Evolutionary conservation across 768 basidiomycete genomes (phyloP).

Genomic region (Lactarius akahatsu): DNA sequence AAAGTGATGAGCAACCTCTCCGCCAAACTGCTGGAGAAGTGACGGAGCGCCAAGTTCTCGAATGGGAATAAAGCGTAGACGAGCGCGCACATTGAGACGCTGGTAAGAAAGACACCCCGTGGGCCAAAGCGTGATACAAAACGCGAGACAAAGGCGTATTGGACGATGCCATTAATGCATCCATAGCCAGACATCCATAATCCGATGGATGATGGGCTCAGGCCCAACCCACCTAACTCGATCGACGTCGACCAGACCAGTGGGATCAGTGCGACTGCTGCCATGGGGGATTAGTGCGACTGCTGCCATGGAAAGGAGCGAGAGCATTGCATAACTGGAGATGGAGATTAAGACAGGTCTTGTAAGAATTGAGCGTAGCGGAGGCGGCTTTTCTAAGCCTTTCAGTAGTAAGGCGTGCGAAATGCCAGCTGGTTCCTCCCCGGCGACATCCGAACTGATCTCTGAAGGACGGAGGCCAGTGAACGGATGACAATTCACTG

Average conservation of each 20-base stretch:
- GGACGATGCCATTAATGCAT: conserved; percentile 39
- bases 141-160: conserved; percentile 39
- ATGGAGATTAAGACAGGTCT: conserved; percentile 41
- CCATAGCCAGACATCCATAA: conserved; percentile 39
- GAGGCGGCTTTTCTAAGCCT: conserved; percentile 14
- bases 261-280: conserved; percentile 42
- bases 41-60: not conserved
- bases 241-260: conserved; percentile 43
- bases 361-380: conserved; percentile 35
- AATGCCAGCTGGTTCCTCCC: not conserved
- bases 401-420: not conserved
- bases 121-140: conserved; percentile 39
- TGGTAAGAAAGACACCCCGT: conserved; percentile 35
- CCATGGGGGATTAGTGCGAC: too few species aligned
- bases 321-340: conserved; percentile 44
- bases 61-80: conserved; percentile 35
- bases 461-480: not conserved
- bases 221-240: conserved; percentile 33
- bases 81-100: conserved; percentile 31
- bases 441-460: too few species aligned
- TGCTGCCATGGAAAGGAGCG: conserved; percentile 43
- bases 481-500: not conserved
- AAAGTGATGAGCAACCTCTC: not conserved
- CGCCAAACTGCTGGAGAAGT: not conserved
- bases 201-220: conserved; percentile 41